A percentile compares a stretch with the other conserved stretches of the same genome.
These are phyloP conservation scores for Phlebiopsis flavidoalba DNA, from an alignment of 768 basidiomycete species.

Conservation along the genomic window DNA sequence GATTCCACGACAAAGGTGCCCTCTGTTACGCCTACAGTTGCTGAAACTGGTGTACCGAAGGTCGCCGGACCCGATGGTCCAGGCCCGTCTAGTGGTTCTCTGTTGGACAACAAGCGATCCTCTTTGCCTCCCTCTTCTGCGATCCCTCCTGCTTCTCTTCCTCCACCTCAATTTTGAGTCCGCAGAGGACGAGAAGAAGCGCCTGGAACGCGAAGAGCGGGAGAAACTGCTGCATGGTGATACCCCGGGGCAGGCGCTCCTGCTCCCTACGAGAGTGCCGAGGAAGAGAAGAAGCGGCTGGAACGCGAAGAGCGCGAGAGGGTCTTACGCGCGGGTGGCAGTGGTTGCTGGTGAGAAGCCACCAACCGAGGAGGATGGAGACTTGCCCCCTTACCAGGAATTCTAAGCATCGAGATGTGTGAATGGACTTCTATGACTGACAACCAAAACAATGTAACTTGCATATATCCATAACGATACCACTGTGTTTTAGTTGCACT, in stretches of 20 bases:
- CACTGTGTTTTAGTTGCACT: too few relatives aligned
- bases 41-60: conserved; percentile 75
- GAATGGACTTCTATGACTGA: too few relatives aligned
- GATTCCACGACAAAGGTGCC: conserved; percentile 27
- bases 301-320: conserved; percentile 48
- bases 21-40: conserved; percentile 53
- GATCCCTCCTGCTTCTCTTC: not conserved
- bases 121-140: conserved; percentile 2
- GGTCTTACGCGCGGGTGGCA: conserved; percentile 26
- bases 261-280: conserved; percentile 39
- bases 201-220: conserved; percentile 33
- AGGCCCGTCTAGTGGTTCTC: conserved; percentile 61
- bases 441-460: too few relatives aligned
- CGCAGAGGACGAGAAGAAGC: conserved; percentile 61
- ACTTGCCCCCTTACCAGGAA: conserved; percentile 42
- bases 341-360: conserved; percentile 15
- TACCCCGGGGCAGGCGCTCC: not conserved
- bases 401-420: conserved; percentile 15
- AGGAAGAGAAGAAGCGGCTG: conserved; percentile 57
- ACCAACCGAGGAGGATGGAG: conserved; percentile 25
- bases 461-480: too few relatives aligned
- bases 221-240: conserved; percentile 4
- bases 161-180: conserved; percentile 28
- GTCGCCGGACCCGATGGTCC: conserved; percentile 54
- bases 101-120: conserved; percentile 41